Evolutionary conservation across 495 filamentous ascomycete genomes (phyloP).

Genomic region (Delitschia confertaspora): DNA sequence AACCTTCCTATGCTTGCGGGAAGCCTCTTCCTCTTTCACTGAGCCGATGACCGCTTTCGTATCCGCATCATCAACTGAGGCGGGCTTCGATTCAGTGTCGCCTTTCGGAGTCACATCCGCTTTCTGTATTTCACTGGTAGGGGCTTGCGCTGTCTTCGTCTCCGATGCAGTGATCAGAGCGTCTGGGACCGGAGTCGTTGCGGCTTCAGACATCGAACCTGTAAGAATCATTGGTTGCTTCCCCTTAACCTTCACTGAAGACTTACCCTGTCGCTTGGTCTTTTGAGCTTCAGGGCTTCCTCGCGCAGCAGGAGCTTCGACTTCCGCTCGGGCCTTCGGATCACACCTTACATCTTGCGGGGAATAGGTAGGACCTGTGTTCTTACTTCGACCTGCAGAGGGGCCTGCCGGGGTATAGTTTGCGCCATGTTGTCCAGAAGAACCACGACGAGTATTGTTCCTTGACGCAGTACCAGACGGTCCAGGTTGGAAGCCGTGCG

Average conservation of each 20-base stretch:
- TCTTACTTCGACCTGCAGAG: background rate
- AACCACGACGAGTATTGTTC: conserved; percentile 1
- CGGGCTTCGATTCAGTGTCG: background rate
- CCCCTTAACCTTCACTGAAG: background rate
- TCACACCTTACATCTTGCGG: conserved; percentile 22
- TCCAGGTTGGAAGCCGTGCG: background rate
- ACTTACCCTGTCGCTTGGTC: conserved; percentile 3
- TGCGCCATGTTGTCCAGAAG: background rate
- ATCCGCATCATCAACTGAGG: too few relatives aligned
- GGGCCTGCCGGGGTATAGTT: background rate
- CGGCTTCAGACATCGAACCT: background rate
- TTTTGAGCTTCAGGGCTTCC: conserved; percentile 14
- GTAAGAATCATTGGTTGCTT: background rate
- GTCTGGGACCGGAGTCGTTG: background rate
- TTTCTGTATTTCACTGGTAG: background rate
- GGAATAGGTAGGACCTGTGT: conserved; percentile 12
- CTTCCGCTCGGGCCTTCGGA: background rate
- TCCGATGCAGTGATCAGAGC: background rate
- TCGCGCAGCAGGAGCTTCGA: background rate
- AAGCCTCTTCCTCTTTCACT: too few relatives aligned
- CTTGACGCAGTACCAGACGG: conserved; percentile 1
- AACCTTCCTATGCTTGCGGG: too few relatives aligned
- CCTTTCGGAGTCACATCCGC: background rate
- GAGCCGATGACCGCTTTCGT: too few relatives aligned
- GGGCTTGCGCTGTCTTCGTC: background rate